Evolutionary conservation across 148 eudicot genomes (phyloP), one percentile per base, ranked within the genome.

Genomic region (Talinum fruticosum): DNA sequence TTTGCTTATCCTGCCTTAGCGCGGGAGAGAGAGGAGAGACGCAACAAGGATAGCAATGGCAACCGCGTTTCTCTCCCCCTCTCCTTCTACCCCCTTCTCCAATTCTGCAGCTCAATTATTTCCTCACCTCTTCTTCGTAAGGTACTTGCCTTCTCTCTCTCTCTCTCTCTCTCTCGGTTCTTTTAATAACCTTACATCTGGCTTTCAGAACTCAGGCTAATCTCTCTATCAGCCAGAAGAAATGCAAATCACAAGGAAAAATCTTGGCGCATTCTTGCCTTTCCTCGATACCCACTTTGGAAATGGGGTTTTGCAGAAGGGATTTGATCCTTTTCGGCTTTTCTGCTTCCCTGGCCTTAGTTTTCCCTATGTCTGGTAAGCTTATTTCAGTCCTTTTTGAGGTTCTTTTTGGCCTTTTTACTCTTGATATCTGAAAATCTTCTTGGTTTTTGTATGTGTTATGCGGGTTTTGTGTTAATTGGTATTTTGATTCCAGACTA

Each of bases 291-390:
- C 87, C 90, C 79, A 75, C 70, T 71, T 75, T 81, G 32, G 81
- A 86, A 82, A 51, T 75, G 61, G 89, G 86, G 86, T 29, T 88
- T 67, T 81, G 33, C 75, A 89, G 89, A 86, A 91, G 98, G 88
- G 96, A 90, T 83, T 79, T 91, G 8, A 44, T 90, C 83, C 85
- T 89, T 61, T 79, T 87, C 79, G 90, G 92, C 24, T 76, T 88
- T 12, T 87, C 93, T 79, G 72, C 97, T 79, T 85, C 97, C 14
- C 16, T 93, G 69, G 78, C 85, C 47, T 80, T 82, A 30, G 15
- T 85, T 78, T 78, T 88, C 64, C 90, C 96, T 28, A 41, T 79
- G 57, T 66, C 51, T 79, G 92, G 94, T 92, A 65, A 79, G 80
- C 37, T 77, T 5, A 68, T 51, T 71, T 14, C 33, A 32, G 38